phyloP scores from a whole-genome alignment of 257 asterid genomes.

The Plantago elongata region DNA sequence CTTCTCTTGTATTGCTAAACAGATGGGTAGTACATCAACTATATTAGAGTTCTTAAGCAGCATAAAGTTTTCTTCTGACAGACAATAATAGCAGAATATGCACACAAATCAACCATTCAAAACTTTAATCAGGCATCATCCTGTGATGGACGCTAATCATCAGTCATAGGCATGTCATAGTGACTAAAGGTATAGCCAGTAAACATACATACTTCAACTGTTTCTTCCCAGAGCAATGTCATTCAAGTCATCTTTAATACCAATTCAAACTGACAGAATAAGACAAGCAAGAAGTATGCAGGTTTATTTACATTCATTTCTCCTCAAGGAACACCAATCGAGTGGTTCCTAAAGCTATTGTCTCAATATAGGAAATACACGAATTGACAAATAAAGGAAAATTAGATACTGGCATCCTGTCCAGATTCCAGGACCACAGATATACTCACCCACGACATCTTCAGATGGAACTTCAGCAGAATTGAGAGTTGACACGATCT shows the following conservation, averaged over 20 bases:
- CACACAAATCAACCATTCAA: background rate
- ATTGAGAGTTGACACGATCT: constrained; percentile 71
- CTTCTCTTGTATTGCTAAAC: background rate
- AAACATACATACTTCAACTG: too few species aligned
- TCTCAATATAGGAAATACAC: too few species aligned
- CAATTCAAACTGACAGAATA: background rate
- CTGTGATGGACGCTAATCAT: too few species aligned
- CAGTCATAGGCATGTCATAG: too few species aligned
- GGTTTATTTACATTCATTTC: background rate
- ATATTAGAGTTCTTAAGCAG: background rate
- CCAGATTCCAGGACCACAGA: background rate
- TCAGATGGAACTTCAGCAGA: constrained; percentile 77
- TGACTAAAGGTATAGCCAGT: too few species aligned
- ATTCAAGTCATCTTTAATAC: background rate
- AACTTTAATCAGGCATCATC: background rate
- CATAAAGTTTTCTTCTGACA: background rate
- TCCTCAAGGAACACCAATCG: background rate
- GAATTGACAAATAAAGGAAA: too few species aligned
- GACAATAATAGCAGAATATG: background rate
- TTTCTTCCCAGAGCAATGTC: too few species aligned
- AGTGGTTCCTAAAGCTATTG: background rate
- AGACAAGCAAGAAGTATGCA: background rate
- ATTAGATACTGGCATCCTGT: background rate
- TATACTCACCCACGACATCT: constrained; percentile 84
- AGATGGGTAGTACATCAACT: too few species aligned